Base-by-base conservation (phyloP, 768 basidiomycete species). In the Hirschioporus abietinus region DNA sequence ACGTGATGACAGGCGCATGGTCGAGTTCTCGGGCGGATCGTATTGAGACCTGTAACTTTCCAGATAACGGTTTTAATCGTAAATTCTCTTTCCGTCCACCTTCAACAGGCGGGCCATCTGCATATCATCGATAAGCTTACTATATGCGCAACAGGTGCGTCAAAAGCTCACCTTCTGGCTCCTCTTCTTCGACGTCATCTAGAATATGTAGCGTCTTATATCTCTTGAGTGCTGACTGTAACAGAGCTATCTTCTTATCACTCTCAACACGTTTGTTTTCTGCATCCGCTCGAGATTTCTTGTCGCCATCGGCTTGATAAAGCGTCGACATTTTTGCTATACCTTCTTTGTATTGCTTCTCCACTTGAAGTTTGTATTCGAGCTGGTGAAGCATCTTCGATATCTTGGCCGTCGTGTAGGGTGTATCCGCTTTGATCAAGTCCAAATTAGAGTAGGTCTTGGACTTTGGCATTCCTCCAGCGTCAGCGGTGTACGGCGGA, bases 281-380 rank as follows among this genome's bases (percentile, higher is more conserved):
- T 1, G 96, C 95, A 75, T 99, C 96, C 15, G 87, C 88, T 73
- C 92, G 87, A 59, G 95, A 91, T 76, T 93, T 94, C 85, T 96
- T 96, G 82, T 99, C 97, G 65, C 96, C 96, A 73, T 99, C 97
- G 6, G 91, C 93, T 72, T 94, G 89, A 76, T 98, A 98, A 35
- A 98, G 84, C 78, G 92, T 96, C 42, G 90, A 92, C 97, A 99
- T 99, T 82, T 98, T 98, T 79, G 99, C 96, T 70, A 98, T 97
- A 58, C 97, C 97, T 76, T 90, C 86, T 83, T 96, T 96, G 83
- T 98, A 98, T 79, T 99, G 95, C 80, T 91, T 87, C 79, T 99
- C 97, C 70, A 99, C 94, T 77, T 96, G 93, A 65, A 98, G 88
- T 80, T 99, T 99, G 86, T 98, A 99, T 78, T 99, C 96, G 68